Percentiles rank a stretch among this genome's conserved stretches.
These are phyloP conservation scores for Trichoderma arundinaceum DNA, from an alignment of 2,329 filamentous ascomycete genomes.

Conservation along the genomic window DNA sequence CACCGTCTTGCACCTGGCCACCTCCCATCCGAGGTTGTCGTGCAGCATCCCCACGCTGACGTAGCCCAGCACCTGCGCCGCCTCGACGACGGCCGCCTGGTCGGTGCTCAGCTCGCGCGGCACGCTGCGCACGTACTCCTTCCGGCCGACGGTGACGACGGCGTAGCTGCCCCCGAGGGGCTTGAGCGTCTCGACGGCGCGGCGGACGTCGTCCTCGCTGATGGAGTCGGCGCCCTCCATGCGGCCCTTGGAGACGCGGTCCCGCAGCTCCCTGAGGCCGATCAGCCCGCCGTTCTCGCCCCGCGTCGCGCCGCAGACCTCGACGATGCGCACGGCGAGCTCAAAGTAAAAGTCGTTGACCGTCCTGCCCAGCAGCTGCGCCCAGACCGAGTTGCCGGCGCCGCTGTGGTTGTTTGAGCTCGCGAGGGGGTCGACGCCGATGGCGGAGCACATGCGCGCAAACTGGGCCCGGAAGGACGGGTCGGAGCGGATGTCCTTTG, in stretches of 20 bases:
- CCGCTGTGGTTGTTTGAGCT: conserved; percentile 42
- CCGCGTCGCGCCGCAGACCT: conserved; percentile 85
- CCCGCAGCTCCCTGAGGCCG: conserved; percentile 78
- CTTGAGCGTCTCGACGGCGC: conserved; percentile 84
- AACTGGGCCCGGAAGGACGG: conserved; percentile 96
- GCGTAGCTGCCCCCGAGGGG: conserved; percentile 89
- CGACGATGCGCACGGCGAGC: conserved; percentile 92
- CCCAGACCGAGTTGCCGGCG: conserved; percentile 75
- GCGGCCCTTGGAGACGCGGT: conserved; percentile 73
- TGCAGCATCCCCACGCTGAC: conserved; percentile 89
- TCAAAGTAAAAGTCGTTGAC: conserved; percentile 99
- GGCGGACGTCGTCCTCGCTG: conserved; percentile 89
- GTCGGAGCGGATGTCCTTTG: conserved; percentile 93
- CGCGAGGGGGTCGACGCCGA: conserved; percentile 92
- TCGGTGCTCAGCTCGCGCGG: conserved; percentile 95
- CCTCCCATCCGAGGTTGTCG: conserved; percentile 84
- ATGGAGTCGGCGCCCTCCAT: conserved; percentile 80
- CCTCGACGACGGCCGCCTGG: conserved; percentile 90
- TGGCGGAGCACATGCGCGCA: conserved; percentile 96
- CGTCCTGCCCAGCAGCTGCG: conserved; percentile 85
- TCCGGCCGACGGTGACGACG: conserved; percentile 80
- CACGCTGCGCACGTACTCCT: conserved; percentile 87
- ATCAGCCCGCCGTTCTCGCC: conserved; percentile 93
- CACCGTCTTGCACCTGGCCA: conserved; percentile 83
- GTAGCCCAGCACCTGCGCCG: conserved; percentile 85